These are phyloP conservation scores for Debaryomycetaceae sp. DNA, from an alignment of 1,139 yeast species.

Conservation along the genomic window DNA sequence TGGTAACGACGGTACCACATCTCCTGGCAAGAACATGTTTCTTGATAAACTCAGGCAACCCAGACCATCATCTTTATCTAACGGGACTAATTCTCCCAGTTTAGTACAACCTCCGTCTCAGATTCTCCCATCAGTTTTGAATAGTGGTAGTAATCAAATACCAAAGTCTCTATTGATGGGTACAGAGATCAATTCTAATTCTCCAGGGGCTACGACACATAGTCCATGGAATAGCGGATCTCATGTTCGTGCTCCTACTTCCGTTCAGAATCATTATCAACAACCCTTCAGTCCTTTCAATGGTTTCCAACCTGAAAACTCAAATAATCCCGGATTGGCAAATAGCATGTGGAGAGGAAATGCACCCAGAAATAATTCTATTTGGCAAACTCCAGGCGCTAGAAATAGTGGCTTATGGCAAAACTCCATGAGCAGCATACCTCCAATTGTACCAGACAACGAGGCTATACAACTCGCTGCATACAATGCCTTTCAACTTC, in stretches of 20 bases:
- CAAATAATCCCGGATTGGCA: neutral
- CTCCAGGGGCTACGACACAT: neutral
- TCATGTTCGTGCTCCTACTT: conserved; percentile 1
- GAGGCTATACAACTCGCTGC: conserved; percentile 28
- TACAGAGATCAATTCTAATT: neutral
- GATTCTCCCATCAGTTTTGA: neutral
- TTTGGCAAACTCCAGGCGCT: conserved; percentile 24
- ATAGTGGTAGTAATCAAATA: neutral
- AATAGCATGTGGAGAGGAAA: conserved; percentile 16
- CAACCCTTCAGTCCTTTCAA: conserved; percentile 5
- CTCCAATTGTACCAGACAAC: conserved; percentile 2
- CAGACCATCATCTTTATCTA: conserved; percentile 24
- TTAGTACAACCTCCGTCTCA: neutral
- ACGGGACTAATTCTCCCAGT: conserved; percentile 12
- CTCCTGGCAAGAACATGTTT: conserved; percentile 23
- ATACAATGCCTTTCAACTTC: conserved; percentile 31
- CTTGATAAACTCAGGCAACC: conserved; percentile 35
- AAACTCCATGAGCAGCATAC: conserved; percentile 1
- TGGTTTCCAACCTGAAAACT: conserved; percentile 2
- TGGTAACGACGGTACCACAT: neutral
- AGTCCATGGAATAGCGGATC: conserved; percentile 3
- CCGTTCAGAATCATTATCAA: conserved; percentile 3
- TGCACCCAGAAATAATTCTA: conserved; percentile 25
- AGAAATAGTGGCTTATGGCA: conserved; percentile 6
- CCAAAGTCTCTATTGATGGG: neutral